Percentiles rank a stretch among this genome's conserved stretches.
phyloP scores from a whole-genome alignment of 73 alveolate genomes.

The Symbiodinium natans region DNA sequence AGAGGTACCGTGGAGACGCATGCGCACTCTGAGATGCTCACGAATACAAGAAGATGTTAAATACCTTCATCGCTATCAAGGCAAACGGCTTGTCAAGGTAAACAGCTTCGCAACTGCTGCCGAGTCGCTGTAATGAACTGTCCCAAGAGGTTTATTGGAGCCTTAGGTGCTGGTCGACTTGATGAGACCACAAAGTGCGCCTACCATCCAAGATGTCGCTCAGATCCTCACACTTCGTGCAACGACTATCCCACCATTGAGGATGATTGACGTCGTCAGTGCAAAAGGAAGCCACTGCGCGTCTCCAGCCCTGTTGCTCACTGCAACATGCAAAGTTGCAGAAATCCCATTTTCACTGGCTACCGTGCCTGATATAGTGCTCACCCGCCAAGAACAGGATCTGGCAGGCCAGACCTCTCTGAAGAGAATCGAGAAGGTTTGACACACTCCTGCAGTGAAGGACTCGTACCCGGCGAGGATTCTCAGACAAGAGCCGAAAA shows the following conservation, averaged over 20 bases:
- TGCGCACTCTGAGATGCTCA: background rate
- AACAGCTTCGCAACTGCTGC: background rate
- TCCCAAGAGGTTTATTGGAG: slow-evolving; percentile 69
- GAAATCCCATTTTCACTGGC: too few relatives aligned
- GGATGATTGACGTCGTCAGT: background rate
- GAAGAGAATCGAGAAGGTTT: slow-evolving; percentile 33
- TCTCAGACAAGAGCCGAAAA: slow-evolving; percentile 24
- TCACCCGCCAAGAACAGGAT: slow-evolving; percentile 75
- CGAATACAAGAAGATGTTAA: slow-evolving; percentile 47
- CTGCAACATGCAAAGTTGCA: background rate
- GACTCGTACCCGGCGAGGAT: too few relatives aligned
- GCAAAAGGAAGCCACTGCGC: slow-evolving; percentile 59
- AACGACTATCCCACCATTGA: slow-evolving; percentile 42
- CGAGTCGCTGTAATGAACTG: slow-evolving; percentile 60
- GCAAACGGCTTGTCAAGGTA: background rate
- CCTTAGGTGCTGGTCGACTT: too few relatives aligned
- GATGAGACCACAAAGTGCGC: too few relatives aligned
- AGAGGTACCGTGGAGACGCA: background rate
- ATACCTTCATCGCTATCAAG: too few relatives aligned
- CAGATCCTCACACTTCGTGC: slow-evolving; percentile 5
- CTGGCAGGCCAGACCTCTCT: slow-evolving; percentile 71
- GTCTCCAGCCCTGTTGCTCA: slow-evolving; percentile 34
- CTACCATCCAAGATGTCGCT: too few relatives aligned
- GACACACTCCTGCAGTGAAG: too few relatives aligned
- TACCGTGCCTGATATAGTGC: slow-evolving; percentile 26